Evolutionary conservation across 257 asterid species (phyloP).

Genomic region (Petrea volubilis): DNA sequence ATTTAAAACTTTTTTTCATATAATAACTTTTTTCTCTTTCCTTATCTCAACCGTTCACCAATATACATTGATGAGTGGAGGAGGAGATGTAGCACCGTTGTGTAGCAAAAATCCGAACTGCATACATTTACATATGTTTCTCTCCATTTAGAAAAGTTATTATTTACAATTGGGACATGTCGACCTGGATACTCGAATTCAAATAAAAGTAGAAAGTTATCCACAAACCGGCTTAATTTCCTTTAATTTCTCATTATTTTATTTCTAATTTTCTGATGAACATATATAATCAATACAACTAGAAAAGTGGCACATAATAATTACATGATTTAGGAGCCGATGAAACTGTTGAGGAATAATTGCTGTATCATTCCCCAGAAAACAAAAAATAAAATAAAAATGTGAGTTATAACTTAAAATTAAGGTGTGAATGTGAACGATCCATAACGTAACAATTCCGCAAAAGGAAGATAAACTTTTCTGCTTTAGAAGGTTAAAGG

Average conservation of each 20-base stretch:
- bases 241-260: background rate
- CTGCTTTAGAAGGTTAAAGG: slow-evolving; percentile 39
- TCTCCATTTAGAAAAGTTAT: no score
- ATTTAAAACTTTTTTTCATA: no score
- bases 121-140: no score
- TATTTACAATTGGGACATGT: no score
- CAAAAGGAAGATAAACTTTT: slow-evolving; percentile 36
- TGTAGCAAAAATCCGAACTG: no score
- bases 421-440: slow-evolving; percentile 11
- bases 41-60: no score
- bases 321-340: background rate
- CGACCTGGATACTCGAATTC: no score
- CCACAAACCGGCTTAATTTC: no score
- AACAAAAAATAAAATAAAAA: background rate
- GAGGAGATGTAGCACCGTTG: no score
- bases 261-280: background rate
- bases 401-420: background rate
- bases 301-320: slow-evolving; percentile 4
- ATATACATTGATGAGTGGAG: no score
- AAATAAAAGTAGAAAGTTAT: no score
- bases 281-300: background rate
- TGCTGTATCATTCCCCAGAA: background rate
- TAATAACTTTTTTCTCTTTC: no score
- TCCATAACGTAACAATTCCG: slow-evolving; percentile 32
- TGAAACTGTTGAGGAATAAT: slow-evolving; percentile 1